Base-by-base conservation (phyloP, 129 eudicot species). In the Flaveria robusta region DNA sequence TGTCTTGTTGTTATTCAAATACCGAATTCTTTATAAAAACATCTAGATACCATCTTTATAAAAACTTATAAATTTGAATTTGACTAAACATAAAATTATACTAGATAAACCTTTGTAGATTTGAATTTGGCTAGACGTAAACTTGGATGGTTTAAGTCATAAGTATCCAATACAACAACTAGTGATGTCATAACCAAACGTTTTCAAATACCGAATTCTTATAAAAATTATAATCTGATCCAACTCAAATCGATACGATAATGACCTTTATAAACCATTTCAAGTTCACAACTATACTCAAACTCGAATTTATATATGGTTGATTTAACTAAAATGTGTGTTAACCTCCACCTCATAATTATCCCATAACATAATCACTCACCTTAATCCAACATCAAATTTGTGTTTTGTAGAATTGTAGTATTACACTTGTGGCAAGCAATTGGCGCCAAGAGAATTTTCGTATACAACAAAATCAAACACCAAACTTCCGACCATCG, bases 361-460 rank as follows among this genome's bases (percentile, higher is more conserved):
- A 34, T 34, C 39, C 39, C 5, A 34, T 1, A 5, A 34, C 7
- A 4, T 34, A 34, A 34, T 34, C 39, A 34, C 39, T 23, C 13
- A 3, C n/a, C 4, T 50, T 2, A 13, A 16, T 14, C 55, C 62
- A 54, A 45, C 66, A 54, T 70, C 37, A 31, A 31, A 34, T 34
- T 34, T 34, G 77, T 62, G 72, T 63, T 34, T 10, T 9, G 34
- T 67, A 50, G 34, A 50, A 41, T 10, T 9, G 34, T 67, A 50
- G 34, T 62, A 41, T 63, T 2, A 27, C 31, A 50, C 24, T 37
- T 51, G 34, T 70, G 78, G 15, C 70, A 49, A 66, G 52, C 51
- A 86, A 82, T 74, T 27, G 72, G 79, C 77, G 86, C 85, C 86
- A 82, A 75, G 27, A 67, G 56, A 82, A 56, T 22, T 43, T 66